Conservation (phyloP, 805 yeast genomes). For the Wickerhamiella brachini region DNA sequence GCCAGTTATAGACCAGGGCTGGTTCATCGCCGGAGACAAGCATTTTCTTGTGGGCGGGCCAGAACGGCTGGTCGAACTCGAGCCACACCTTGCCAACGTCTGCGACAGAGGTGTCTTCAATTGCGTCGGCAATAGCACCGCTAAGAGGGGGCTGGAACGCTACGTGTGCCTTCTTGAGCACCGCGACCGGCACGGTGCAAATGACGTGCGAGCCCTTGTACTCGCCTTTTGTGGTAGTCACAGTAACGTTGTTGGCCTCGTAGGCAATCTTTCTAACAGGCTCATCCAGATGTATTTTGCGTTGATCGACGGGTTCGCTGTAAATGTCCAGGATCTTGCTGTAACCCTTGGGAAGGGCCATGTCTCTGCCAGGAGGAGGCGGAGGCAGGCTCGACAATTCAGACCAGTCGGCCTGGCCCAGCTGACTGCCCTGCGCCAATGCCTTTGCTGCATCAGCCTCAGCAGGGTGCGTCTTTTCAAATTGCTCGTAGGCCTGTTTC, state of each 20-base stretch:
- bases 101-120: constrained; percentile 27
- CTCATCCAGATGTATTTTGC: constrained; percentile 9
- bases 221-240: constrained; percentile 11
- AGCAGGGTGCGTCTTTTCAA: constrained; percentile 6
- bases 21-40: constrained; percentile 39
- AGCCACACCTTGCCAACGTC: constrained; percentile 58
- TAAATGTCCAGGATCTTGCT: constrained; percentile 9
- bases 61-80: constrained; percentile 49
- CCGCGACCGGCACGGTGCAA: constrained; percentile 17
- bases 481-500: constrained; percentile 9
- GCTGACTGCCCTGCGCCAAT: constrained; percentile 7
- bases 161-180: constrained; percentile 12
- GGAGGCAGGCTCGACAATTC: neutral
- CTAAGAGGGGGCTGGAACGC: constrained; percentile 16
- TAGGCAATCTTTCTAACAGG: constrained; percentile 10
- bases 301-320: constrained; percentile 10
- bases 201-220: constrained; percentile 18
- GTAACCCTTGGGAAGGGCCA: constrained; percentile 17
- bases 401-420: constrained; percentile 5
- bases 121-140: constrained; percentile 7
- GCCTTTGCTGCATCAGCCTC: constrained; percentile 7
- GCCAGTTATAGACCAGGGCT: constrained; percentile 44
- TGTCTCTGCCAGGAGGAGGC: constrained; percentile 13
- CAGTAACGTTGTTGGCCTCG: constrained; percentile 10
- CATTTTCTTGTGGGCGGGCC: constrained; percentile 45